phyloP scores from a whole-genome alignment of 2,329 filamentous ascomycete species.

The Rugonectria rugulosa region DNA sequence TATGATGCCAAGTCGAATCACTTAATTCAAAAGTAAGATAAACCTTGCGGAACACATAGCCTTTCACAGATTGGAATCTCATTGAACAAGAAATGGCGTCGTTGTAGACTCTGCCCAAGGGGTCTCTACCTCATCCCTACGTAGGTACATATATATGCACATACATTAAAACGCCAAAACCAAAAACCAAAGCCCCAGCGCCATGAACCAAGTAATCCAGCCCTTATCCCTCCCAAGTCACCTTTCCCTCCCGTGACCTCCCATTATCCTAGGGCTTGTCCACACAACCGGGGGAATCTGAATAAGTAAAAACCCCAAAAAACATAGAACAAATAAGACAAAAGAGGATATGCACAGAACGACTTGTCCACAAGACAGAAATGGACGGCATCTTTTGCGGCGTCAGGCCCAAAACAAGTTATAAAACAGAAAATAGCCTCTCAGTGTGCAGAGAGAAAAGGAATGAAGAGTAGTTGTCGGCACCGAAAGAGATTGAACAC shows the following conservation, averaged over 20 bases:
- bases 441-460: neutral
- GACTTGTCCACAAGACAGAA: constrained; percentile 7
- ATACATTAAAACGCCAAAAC: constrained; percentile 28
- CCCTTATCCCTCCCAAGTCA: constrained; percentile 16
- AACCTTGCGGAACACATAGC: no score
- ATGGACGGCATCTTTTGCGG: constrained; percentile 15
- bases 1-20: no score
- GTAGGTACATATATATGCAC: no score
- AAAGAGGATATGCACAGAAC: constrained; percentile 11
- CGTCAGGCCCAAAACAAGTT: constrained; percentile 20
- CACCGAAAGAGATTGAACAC: neutral
- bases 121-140: constrained; percentile 34
- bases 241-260: constrained; percentile 8
- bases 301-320: neutral
- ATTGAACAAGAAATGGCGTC: constrained; percentile 32
- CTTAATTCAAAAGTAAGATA: neutral
- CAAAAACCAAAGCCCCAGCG: constrained; percentile 22
- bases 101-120: constrained; percentile 32
- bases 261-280: constrained; percentile 22
- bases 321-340: neutral
- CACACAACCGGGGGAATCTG: neutral
- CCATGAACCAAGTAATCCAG: constrained; percentile 24
- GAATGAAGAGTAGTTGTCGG: neutral
- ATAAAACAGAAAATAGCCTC: constrained; percentile 16
- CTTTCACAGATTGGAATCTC: no score